phyloP scores from a whole-genome alignment of 1,284 basidiomycete species.

The Cryptococcus sp. region DNA sequence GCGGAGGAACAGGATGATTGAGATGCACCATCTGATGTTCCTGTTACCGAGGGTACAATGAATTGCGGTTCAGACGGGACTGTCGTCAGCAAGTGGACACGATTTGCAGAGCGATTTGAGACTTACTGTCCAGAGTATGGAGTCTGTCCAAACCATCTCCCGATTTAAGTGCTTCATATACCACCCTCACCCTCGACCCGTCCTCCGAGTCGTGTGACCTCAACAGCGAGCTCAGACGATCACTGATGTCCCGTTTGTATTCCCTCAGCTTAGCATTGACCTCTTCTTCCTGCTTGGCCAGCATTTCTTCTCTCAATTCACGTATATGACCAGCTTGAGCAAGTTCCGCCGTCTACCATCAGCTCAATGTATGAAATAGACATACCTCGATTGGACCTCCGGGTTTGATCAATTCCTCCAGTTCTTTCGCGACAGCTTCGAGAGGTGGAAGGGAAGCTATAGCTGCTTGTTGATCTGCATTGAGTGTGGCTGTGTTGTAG shows the following conservation, averaged over 20 bases:
- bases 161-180: too few relatives aligned
- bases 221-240: too few relatives aligned
- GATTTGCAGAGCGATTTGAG: too few relatives aligned
- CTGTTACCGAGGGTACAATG: too few relatives aligned
- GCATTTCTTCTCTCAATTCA: slow-evolving; percentile 51
- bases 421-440: slow-evolving; percentile 70
- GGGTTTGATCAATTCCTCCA: slow-evolving; percentile 72
- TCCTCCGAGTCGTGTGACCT: slow-evolving; percentile 1
- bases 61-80: too few relatives aligned
- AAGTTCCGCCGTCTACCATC: slow-evolving; percentile 58
- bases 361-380: slow-evolving; percentile 7
- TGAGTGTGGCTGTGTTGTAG: slow-evolving; percentile 68
- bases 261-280: slow-evolving; percentile 54
- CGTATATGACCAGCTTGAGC: slow-evolving; percentile 58
- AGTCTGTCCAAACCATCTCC: too few relatives aligned
- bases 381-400: slow-evolving; percentile 60
- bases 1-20: too few relatives aligned
- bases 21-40: too few relatives aligned
- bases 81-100: too few relatives aligned
- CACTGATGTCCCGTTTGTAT: slow-evolving; percentile 58
- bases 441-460: slow-evolving; percentile 66
- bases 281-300: slow-evolving; percentile 46
- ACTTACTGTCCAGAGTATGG: too few relatives aligned
- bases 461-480: slow-evolving; percentile 74
- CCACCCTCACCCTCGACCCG: not conserved